Base-by-base conservation (phyloP, 192 early-diverging fungal species). In the Coemansia sp. region DNA sequence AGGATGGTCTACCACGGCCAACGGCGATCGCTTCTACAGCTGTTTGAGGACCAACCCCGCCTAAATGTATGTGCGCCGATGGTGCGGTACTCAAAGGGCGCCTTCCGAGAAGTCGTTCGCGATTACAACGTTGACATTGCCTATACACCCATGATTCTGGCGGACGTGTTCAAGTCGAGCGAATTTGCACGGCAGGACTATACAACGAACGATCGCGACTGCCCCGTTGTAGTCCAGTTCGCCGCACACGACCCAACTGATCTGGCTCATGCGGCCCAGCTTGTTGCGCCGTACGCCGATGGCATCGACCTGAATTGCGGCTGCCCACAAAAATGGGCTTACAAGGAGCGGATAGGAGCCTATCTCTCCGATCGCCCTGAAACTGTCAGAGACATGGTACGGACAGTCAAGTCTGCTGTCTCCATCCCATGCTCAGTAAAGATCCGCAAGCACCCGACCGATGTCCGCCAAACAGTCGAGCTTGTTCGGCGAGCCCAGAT, bases 131-230 rank as follows among this genome's bases (percentile, higher is more conserved):
- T 89, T 11, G 92, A 96, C 73, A 81, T 98, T 23, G 86, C 88
- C 1, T 98, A 94, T 65, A 95, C 96, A 2, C 96, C 96, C 21
- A 98, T 98, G 96, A 97, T 96, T 48, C 80, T 98, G 7, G 91
- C 95, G 5, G 91, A 93, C 68, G 94, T 95, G 3, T 98, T 96
- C 75, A 89, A 89, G 60, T 85, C 87, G 28, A 93, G 92, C n/a
- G 83, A 88, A 23, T 88, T 89, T 67, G 86, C 92, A 3, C 90
- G 95, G 13, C 86, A 89, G 13, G 96, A 98, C 65, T 95, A 91
- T 69, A 89, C 88, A 0, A 95, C 95, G 6, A 92, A 91, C 74
- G 48, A 68, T 13, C 45, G 55, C n/a, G 96, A 98, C 57, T 84
- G 89, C 35, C 96, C 96, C 0, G 87, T 96, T 20, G 88, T 98